Base-by-base conservation (phyloP, 345 rosid genomes). In the Barbarea vulgaris region DNA sequence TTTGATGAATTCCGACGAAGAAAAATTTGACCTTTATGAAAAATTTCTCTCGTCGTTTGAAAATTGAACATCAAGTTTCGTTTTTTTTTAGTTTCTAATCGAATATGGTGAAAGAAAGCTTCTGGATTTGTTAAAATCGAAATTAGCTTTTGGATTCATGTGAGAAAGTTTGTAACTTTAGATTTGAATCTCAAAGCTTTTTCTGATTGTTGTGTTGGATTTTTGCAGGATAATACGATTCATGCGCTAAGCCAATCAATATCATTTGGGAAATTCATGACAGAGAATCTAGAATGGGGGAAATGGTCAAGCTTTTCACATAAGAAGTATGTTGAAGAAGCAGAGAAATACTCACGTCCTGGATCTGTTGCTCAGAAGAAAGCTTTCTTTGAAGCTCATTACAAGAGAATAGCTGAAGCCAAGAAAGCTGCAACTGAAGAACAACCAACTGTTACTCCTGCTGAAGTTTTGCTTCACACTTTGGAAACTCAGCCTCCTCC, bases 241-340 rank as follows among this genome's bases (percentile, higher is more conserved):
- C 86, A 83, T 60, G 91, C 84, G 36, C 78, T 91, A 1, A 83
- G 88, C 4, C 92, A 94, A 67, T 94, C 98, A 5, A 75, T 94
- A 13, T 91, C 97, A 2, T 94, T 94, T 30, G 98, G 98, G 74
- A 88, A 95, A 76, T 94, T 87, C 14, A 67, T 83, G 90, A 81
- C 92, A 9, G 98, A 94, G 75, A 81, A 95, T 54, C 79, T 91
- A 18, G 88, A 92, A 41, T 91, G 98, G 98, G 98, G 91, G 21
- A 91, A 91, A 76, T 91, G 97, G 97, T 91, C 97, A 65, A 74
- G 82, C 5, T 91, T 91, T 74, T 83, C 90, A 36, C 93, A 88
- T 62, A 87, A 86, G 64, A 86, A 87, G 55, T 84, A 88, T 64
- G 89, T 91, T 6, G 97, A 91, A 78, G 97, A 91, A 75, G 97